phyloP scores from a whole-genome alignment of 179 eudicot genomes.

The Carnegiea gigantea region DNA sequence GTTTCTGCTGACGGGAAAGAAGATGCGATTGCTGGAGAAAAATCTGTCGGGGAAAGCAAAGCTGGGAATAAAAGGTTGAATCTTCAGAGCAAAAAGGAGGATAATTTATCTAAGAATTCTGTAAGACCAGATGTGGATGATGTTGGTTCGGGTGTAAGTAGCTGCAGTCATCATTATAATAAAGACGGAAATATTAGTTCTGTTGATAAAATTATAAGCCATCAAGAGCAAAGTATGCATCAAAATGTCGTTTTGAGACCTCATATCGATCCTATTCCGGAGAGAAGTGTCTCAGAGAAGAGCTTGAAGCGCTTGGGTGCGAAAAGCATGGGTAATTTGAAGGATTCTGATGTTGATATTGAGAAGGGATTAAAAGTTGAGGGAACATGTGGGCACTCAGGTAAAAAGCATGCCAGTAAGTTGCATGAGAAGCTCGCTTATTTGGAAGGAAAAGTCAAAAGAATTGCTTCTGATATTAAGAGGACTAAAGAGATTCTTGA shows the following conservation, averaged over 20 bases:
- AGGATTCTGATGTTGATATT: constrained; percentile 18
- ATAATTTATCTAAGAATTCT: constrained; percentile 7
- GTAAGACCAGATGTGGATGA: constrained; percentile 8
- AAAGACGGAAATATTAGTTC: constrained; percentile 18
- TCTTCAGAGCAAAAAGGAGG: constrained; percentile 6
- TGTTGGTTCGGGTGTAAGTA: constrained; percentile 1
- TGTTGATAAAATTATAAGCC: constrained; percentile 6
- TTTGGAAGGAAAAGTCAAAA: constrained; percentile 88
- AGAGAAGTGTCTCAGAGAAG: constrained; percentile 11
- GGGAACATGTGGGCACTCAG: constrained; percentile 29
- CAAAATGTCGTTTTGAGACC: constrained; percentile 14
- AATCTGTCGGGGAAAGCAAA: not conserved
- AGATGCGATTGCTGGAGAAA: constrained; percentile 12
- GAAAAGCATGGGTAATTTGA: constrained; percentile 22
- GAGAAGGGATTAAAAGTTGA: constrained; percentile 35
- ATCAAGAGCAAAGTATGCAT: constrained; percentile 7
- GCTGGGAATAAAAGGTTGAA: constrained; percentile 4
- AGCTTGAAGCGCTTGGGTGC: constrained; percentile 21
- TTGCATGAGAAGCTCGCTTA: constrained; percentile 86
- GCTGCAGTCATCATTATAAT: constrained; percentile 6
- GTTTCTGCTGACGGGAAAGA: constrained; percentile 24
- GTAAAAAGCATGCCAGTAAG: constrained; percentile 59
- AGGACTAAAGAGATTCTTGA: constrained; percentile 88
- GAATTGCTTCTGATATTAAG: constrained; percentile 89
- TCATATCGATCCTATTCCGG: constrained; percentile 2